Evolutionary conservation across 192 early-diverging fungal species (phyloP).

Genomic region (Coemansia sp.): DNA sequence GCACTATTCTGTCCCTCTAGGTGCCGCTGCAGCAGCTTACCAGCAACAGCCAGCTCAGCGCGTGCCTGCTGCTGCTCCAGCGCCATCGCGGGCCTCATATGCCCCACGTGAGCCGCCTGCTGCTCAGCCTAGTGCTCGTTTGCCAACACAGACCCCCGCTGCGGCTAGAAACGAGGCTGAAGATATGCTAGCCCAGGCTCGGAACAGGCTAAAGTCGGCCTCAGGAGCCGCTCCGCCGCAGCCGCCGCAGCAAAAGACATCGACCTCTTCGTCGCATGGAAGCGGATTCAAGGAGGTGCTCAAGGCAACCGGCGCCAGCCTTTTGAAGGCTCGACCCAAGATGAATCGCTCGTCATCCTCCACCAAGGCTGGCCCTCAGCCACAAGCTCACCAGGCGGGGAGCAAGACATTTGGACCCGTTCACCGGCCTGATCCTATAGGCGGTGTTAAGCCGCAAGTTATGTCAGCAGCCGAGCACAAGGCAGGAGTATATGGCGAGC

Average conservation of each 20-base stretch:
- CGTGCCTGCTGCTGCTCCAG: neutral
- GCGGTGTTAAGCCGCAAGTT: neutral
- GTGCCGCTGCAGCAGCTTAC: neutral
- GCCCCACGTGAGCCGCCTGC: conserved; percentile 4
- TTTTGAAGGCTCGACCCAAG: conserved; percentile 39
- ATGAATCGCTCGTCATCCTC: conserved; percentile 40
- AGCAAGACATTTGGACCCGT: conserved; percentile 23
- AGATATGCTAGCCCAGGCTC: conserved; percentile 32
- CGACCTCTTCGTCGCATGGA: neutral
- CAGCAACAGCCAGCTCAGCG: neutral
- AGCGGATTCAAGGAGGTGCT: conserved; percentile 47
- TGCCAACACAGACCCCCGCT: neutral
- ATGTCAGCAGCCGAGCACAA: conserved; percentile 24
- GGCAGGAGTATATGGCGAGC: conserved; percentile 1
- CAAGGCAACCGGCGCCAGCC: conserved; percentile 45
- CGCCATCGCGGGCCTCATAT: neutral
- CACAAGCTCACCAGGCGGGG: neutral
- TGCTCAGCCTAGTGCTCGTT: neutral
- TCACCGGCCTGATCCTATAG: conserved; percentile 27
- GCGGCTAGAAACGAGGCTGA: conserved; percentile 26
- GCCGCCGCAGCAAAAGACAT: neutral
- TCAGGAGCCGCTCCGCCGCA: neutral
- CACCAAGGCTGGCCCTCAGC: conserved; percentile 13
- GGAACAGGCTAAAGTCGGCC: conserved; percentile 34
- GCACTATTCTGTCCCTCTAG: neutral